These are phyloP conservation scores for Zoysia japonica DNA, from an alignment of 176 grass and related monocot species.

Conservation along the genomic window DNA sequence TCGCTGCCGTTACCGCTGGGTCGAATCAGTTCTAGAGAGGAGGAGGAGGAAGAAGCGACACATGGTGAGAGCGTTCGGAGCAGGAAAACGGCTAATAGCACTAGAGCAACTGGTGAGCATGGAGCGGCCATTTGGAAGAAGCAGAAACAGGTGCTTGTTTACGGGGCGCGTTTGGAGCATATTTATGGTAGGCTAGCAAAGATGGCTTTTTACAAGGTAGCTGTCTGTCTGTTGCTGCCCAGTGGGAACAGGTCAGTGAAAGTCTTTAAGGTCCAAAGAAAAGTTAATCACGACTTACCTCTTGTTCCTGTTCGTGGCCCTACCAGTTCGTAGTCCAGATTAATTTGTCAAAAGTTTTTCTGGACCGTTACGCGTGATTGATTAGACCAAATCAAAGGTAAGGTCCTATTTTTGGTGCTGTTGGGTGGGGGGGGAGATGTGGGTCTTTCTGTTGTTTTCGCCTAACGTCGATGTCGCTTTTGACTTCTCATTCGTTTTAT, in stretches of 20 bases:
- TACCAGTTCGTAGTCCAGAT: too few species aligned
- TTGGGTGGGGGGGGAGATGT: too few species aligned
- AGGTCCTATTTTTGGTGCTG: too few species aligned
- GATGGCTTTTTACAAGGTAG: background rate
- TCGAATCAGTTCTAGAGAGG: background rate
- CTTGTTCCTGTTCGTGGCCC: too few species aligned
- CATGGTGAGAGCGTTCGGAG: background rate
- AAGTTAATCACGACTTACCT: background rate
- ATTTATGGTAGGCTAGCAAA: background rate
- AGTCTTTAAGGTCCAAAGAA: too few species aligned
- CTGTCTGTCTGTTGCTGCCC: background rate
- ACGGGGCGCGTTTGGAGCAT: background rate
- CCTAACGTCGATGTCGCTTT: too few species aligned
- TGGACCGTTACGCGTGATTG: too few species aligned
- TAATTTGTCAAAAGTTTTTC: too few species aligned
- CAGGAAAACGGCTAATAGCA: background rate
- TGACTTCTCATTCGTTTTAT: too few species aligned
- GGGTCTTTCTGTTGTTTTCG: too few species aligned
- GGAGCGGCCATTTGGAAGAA: background rate
- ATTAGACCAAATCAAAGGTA: too few species aligned
- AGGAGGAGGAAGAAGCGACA: background rate
- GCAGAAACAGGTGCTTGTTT: too few species aligned
- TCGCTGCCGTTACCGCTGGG: background rate
- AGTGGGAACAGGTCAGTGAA: background rate
- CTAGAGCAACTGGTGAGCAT: background rate